phyloP scores from a whole-genome alignment of 805 yeast species.

The Nakazawaea peltata region DNA sequence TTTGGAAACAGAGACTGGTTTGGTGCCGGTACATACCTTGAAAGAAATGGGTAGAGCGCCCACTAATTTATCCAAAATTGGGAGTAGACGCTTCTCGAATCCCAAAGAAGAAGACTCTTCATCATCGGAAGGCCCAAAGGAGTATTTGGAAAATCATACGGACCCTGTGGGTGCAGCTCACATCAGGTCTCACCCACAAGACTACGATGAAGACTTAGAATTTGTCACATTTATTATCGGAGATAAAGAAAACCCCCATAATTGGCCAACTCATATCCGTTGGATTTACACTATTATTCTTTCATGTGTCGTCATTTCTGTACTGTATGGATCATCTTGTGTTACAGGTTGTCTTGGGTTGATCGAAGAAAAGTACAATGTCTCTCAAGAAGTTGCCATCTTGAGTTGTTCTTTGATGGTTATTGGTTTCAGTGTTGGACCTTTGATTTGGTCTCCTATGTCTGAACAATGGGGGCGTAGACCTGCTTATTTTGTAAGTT shows the following conservation, averaged over 20 bases:
- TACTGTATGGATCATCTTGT: slow-evolving; percentile 90
- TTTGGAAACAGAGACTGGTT: slow-evolving; percentile 79
- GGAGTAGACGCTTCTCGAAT: slow-evolving; percentile 11
- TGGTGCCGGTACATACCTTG: slow-evolving; percentile 74
- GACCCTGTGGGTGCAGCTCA: slow-evolving; percentile 18
- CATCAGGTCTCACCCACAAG: slow-evolving; percentile 19
- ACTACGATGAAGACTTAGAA: slow-evolving; percentile 60
- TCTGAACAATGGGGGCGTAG: slow-evolving; percentile 82
- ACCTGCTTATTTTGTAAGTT: slow-evolving; percentile 72
- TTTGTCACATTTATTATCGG: slow-evolving; percentile 73
- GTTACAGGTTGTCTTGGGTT: slow-evolving; percentile 79
- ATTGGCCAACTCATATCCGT: slow-evolving; percentile 54
- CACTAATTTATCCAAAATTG: slow-evolving; percentile 13
- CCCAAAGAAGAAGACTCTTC: slow-evolving; percentile 5
- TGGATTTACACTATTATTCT: slow-evolving; percentile 65
- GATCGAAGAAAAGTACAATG: slow-evolving; percentile 57
- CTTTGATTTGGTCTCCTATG: slow-evolving; percentile 83
- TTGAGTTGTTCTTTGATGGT: slow-evolving; percentile 84
- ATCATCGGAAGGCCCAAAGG: slow-evolving; percentile 11
- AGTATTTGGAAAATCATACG: slow-evolving; percentile 11
- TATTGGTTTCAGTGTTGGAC: slow-evolving; percentile 81
- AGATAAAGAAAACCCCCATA: slow-evolving; percentile 88
- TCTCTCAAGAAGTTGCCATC: slow-evolving; percentile 70
- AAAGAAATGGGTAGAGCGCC: slow-evolving; percentile 53
- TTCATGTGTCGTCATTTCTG: slow-evolving; percentile 72